phyloP scores from a whole-genome alignment of 2,329 filamentous ascomycete species.

The Xylariomycetidae sp. region DNA sequence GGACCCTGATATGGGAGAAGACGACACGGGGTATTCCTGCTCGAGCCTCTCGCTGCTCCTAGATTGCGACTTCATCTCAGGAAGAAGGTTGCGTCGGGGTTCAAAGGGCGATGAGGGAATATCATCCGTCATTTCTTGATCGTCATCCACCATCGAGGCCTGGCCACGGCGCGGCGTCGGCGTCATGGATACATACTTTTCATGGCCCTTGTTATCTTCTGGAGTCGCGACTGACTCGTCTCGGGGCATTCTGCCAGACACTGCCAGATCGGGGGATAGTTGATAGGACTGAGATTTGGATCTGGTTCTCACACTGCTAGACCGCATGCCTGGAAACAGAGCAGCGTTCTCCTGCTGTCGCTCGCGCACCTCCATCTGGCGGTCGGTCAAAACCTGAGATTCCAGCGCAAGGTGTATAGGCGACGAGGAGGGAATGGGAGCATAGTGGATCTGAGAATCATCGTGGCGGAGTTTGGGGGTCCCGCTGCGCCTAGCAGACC shows the following conservation, averaged over 20 bases:
- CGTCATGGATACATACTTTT: conserved; percentile 52
- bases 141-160: conserved; percentile 38
- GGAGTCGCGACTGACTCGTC: conserved; percentile 37
- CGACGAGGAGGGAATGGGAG: conserved; percentile 57
- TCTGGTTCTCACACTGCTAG: conserved; percentile 34
- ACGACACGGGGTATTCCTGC: conserved; percentile 46
- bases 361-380: conserved; percentile 71
- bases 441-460: conserved; percentile 76
- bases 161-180: conserved; percentile 55
- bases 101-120: conserved; percentile 55
- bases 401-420: conserved; percentile 44
- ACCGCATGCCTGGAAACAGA: conserved; percentile 63
- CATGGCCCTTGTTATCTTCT: conserved; percentile 37
- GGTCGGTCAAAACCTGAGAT: conserved; percentile 71
- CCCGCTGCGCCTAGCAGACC: conserved; percentile 28
- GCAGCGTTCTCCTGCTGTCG: conserved; percentile 61
- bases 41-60: conserved; percentile 33
- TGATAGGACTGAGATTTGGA: conserved; percentile 9
- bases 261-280: neutral
- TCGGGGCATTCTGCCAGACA: no score
- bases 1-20: conserved; percentile 49
- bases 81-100: conserved; percentile 44
- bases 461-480: conserved; percentile 64
- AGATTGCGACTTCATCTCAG: conserved; percentile 46
- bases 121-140: conserved; percentile 42